phyloP scores from a whole-genome alignment of 352 stramenopile species.

The Phytopythium oedochilum region DNA sequence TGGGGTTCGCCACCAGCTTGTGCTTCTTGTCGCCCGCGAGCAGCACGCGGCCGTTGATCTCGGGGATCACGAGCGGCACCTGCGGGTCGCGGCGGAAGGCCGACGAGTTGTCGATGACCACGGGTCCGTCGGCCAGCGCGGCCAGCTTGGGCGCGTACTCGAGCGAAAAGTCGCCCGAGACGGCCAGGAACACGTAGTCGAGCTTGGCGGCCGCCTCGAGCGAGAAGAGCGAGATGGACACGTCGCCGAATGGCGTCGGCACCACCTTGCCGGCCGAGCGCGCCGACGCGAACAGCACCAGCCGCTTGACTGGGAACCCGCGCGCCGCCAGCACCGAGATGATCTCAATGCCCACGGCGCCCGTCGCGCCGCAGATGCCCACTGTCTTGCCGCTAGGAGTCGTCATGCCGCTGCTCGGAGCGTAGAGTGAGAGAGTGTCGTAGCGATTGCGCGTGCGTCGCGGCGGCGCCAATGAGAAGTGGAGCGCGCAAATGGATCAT shows the following conservation, averaged over 20 bases:
- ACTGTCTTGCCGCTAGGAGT: conserved; percentile 60
- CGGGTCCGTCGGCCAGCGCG: conserved; percentile 61
- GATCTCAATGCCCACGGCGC: conserved; percentile 97
- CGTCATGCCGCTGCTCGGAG: conserved; percentile 39
- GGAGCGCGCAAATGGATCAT: not conserved
- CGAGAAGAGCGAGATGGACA: conserved; percentile 95
- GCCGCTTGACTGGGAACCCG: conserved; percentile 88
- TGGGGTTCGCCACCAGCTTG: conserved; percentile 98
- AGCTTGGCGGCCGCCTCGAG: conserved; percentile 90
- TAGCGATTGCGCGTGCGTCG: no score
- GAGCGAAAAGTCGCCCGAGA: conserved; percentile 96
- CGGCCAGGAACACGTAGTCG: conserved; percentile 97
- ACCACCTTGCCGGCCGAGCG: conserved; percentile 92
- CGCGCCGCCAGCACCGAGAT: conserved; percentile 83
- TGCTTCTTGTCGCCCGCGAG: conserved; percentile 29
- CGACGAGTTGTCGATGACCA: conserved; percentile 99
- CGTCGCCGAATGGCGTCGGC: conserved; percentile 85
- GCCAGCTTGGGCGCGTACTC: conserved; percentile 93
- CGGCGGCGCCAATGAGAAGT: not conserved
- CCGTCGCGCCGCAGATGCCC: conserved; percentile 82
- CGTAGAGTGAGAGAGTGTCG: no score
- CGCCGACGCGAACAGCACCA: conserved; percentile 95
- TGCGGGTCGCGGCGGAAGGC: conserved; percentile 92
- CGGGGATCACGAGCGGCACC: conserved; percentile 92
- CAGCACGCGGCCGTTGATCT: conserved; percentile 93